These are phyloP conservation scores for Verticillium klebahnii DNA, from an alignment of 2,329 filamentous ascomycete species.

Conservation along the genomic window DNA sequence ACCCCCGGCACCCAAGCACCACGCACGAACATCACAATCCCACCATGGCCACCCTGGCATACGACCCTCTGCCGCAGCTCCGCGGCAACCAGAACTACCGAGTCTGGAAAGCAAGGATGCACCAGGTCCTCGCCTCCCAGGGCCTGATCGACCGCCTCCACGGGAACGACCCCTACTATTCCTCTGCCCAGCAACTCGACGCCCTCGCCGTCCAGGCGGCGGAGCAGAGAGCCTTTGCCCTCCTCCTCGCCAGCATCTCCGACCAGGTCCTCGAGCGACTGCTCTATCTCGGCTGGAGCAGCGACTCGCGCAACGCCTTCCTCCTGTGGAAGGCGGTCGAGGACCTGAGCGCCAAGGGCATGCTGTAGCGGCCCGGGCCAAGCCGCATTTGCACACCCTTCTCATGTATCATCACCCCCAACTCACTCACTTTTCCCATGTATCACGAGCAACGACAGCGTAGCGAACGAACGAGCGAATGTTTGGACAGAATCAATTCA, in stretches of 20 bases:
- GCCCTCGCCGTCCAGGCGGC: slow-evolving; percentile 12
- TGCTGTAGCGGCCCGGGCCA: background rate
- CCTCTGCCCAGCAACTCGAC: slow-evolving; percentile 10
- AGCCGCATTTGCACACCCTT: background rate
- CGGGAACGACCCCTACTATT: background rate
- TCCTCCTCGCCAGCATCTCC: background rate
- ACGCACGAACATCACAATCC: background rate
- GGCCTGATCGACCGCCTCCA: background rate
- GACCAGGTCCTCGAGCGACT: background rate
- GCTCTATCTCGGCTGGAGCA: background rate
- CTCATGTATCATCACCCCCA: background rate
- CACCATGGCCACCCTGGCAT: background rate
- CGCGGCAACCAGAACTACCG: background rate
- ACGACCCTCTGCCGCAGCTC: background rate
- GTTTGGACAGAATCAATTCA: background rate
- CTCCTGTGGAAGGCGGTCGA: background rate
- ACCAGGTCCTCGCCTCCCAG: background rate
- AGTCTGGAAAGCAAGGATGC: background rate
- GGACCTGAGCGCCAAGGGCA: background rate
- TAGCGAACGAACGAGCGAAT: background rate
- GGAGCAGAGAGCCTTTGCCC: background rate
- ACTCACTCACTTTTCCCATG: background rate
- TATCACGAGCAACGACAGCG: background rate
- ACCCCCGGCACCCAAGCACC: background rate
- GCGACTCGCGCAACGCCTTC: background rate